These are phyloP conservation scores for Warburgia ugandensis DNA, from an alignment of 164 flowering plant species.

Conservation along the genomic window DNA sequence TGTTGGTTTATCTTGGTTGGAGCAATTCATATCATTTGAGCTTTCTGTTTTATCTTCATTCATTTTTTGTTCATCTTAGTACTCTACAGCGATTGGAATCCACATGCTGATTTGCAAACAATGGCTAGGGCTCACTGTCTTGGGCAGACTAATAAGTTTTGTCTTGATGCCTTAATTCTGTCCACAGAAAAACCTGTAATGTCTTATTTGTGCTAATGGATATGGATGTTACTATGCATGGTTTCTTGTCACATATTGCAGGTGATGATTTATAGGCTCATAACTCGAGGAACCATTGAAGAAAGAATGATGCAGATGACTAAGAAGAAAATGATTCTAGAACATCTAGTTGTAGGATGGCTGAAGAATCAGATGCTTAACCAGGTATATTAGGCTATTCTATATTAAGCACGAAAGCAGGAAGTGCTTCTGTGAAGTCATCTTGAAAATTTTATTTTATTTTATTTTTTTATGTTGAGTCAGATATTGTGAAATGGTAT, in stretches of 20 bases:
- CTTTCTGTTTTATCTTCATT: neutral
- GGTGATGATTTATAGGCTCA: slow-evolving; percentile 96
- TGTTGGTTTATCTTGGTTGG: no score
- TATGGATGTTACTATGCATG: slow-evolving; percentile 4
- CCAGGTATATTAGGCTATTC: no score
- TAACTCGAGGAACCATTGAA: slow-evolving; percentile 87
- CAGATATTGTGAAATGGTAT: no score
- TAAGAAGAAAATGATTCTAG: slow-evolving; percentile 96
- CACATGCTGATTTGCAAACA: slow-evolving; percentile 99
- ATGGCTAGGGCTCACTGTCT: slow-evolving; percentile 99
- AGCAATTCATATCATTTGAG: neutral
- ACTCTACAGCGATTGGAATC: slow-evolving; percentile 94
- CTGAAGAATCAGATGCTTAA: slow-evolving; percentile 82
- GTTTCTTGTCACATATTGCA: slow-evolving; percentile 26
- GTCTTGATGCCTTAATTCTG: no score
- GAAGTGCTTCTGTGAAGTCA: no score
- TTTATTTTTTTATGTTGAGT: no score
- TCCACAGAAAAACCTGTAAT: no score
- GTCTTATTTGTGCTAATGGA: neutral
- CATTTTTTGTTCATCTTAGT: no score
- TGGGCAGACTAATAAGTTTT: slow-evolving; percentile 94
- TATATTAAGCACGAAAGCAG: no score
- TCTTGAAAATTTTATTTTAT: no score
- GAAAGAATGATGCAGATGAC: slow-evolving; percentile 99
- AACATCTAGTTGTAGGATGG: slow-evolving; percentile 94